Evolutionary conservation across 2,329 filamentous ascomycete species (phyloP).

Genomic region (Hypomyces perniciosus): DNA sequence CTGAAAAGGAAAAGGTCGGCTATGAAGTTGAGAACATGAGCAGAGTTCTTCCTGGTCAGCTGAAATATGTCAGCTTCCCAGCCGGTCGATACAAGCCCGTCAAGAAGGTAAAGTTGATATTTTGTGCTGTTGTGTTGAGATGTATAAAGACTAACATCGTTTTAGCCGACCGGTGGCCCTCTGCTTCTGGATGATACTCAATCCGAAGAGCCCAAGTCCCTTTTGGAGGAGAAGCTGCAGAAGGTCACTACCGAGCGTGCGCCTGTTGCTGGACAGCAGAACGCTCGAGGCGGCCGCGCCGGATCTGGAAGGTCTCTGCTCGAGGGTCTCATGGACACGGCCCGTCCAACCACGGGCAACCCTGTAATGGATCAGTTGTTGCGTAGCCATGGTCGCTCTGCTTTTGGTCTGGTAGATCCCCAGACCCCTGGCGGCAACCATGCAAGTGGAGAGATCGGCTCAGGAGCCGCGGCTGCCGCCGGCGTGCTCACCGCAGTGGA

Average conservation of each 20-base stretch:
- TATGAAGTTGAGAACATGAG: constrained; percentile 98
- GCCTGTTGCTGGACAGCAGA: constrained; percentile 44
- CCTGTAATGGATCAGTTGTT: constrained; percentile 39
- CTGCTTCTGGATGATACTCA: constrained; percentile 83
- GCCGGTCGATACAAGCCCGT: constrained; percentile 89
- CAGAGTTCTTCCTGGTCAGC: constrained; percentile 81
- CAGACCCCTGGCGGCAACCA: constrained; percentile 22
- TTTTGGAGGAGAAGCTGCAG: constrained; percentile 89
- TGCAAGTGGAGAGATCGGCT: constrained; percentile 38
- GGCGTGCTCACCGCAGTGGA: constrained; percentile 82
- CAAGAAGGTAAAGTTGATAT: constrained; percentile 58
- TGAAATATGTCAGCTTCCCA: constrained; percentile 93
- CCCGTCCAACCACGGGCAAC: constrained; percentile 26
- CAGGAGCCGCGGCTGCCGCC: constrained; percentile 64
- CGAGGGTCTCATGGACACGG: constrained; percentile 29
- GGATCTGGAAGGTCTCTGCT: constrained; percentile 29
- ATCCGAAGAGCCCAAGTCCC: constrained; percentile 68
- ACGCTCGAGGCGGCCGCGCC: constrained; percentile 25
- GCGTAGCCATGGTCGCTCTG: constrained; percentile 31
- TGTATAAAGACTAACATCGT: constrained; percentile 18
- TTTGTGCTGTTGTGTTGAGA: background rate
- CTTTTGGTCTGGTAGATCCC: constrained; percentile 26
- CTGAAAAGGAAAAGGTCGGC: constrained; percentile 92
- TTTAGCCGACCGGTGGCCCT: constrained; percentile 83
- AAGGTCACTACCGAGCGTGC: constrained; percentile 63